phyloP scores from a whole-genome alignment of 1,284 basidiomycete species.

The Phylloporus gajari region DNA sequence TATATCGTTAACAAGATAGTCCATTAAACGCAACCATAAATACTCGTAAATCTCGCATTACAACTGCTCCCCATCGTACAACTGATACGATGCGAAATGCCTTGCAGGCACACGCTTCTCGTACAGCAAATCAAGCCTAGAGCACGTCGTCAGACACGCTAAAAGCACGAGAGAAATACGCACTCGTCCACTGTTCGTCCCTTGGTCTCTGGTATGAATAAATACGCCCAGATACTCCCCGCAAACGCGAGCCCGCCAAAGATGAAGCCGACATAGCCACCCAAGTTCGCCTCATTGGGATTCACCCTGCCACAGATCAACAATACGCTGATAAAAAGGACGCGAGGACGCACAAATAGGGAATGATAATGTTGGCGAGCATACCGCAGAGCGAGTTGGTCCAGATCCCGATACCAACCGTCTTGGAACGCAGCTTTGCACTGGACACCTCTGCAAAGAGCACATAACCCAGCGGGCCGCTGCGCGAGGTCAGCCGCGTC shows the following conservation, averaged over 20 bases:
- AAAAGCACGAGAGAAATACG: slow-evolving; percentile 15
- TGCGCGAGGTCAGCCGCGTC: slow-evolving; percentile 7
- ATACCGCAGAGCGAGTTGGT: slow-evolving; percentile 37
- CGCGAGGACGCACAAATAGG: slow-evolving; percentile 38
- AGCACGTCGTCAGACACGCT: neutral
- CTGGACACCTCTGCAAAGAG: slow-evolving; percentile 44
- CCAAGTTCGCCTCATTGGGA: slow-evolving; percentile 38
- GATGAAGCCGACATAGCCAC: slow-evolving; percentile 45
- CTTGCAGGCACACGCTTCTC: slow-evolving; percentile 35
- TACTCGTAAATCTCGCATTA: neutral
- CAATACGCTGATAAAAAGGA: neutral
- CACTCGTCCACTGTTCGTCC: slow-evolving; percentile 45
- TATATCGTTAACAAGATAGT: neutral
- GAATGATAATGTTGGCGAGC: slow-evolving; percentile 36
- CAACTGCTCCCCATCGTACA: slow-evolving; percentile 16
- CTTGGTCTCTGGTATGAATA: slow-evolving; percentile 42
- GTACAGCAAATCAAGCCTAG: slow-evolving; percentile 39
- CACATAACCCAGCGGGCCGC: slow-evolving; percentile 41
- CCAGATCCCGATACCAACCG: slow-evolving; percentile 40
- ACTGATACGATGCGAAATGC: slow-evolving; percentile 22
- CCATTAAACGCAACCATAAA: neutral
- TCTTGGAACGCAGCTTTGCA: slow-evolving; percentile 45
- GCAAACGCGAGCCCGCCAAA: slow-evolving; percentile 39
- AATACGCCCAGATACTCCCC: slow-evolving; percentile 36
- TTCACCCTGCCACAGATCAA: slow-evolving; percentile 31